phyloP scores from a whole-genome alignment of 2,329 filamentous ascomycete species.

The Fusarium azukiicola region DNA sequence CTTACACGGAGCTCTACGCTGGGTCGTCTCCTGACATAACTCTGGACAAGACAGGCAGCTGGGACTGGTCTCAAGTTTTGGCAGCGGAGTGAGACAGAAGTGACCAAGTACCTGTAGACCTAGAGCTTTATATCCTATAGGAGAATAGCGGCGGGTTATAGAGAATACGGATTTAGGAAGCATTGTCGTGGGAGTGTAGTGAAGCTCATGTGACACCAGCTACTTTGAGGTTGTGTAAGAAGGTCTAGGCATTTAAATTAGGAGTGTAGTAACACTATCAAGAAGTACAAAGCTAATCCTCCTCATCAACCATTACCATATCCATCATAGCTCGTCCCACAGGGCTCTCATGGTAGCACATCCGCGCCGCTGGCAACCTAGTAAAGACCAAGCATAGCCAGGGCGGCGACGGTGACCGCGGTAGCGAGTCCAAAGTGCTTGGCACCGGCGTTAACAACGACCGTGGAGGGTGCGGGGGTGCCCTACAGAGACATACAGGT shows the following conservation, averaged over 20 bases:
- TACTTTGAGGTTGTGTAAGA: background rate
- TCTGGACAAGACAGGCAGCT: background rate
- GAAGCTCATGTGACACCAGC: too few species aligned
- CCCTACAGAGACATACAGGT: slow-evolving; percentile 16
- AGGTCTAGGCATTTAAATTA: slow-evolving; percentile 13
- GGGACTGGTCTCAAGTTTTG: background rate
- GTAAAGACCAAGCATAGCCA: slow-evolving; percentile 33
- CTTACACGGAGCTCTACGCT: slow-evolving; percentile 66
- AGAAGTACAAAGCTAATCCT: slow-evolving; percentile 20
- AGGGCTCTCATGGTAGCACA: background rate
- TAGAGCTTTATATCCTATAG: background rate
- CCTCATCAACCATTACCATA: slow-evolving; percentile 15
- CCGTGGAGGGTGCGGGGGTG: slow-evolving; percentile 30
- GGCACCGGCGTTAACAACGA: slow-evolving; percentile 30
- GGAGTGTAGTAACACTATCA: slow-evolving; percentile 10
- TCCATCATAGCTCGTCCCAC: background rate
- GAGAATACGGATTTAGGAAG: too few species aligned
- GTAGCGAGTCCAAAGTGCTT: slow-evolving; percentile 35
- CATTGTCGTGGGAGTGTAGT: too few species aligned
- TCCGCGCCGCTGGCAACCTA: background rate
- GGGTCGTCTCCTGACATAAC: slow-evolving; percentile 61
- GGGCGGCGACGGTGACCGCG: background rate
- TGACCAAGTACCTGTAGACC: slow-evolving; percentile 1
- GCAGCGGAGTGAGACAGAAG: background rate
- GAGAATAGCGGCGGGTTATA: too few species aligned